These are phyloP conservation scores for Primulina eburnea DNA, from an alignment of 257 asterid genomes.

Conservation along the genomic window DNA sequence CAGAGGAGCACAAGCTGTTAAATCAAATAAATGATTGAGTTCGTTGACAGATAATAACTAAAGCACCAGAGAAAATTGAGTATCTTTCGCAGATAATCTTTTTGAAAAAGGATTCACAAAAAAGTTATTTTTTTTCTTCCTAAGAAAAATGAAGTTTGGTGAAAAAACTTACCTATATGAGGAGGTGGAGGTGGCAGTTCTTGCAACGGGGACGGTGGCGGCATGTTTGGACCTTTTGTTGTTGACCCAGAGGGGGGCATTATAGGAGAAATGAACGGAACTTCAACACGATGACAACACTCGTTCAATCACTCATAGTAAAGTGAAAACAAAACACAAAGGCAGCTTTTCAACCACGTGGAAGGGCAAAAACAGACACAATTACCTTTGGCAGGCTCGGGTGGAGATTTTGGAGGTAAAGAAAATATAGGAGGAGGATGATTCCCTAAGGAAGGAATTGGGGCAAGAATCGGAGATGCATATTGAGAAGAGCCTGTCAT, in stretches of 20 bases:
- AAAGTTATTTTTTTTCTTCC: too few relatives aligned
- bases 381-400: constrained; percentile 41
- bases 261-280: constrained; percentile 52
- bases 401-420: constrained; percentile 39
- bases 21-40: constrained; percentile 16
- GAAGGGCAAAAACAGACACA: constrained; percentile 19
- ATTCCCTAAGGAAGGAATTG: constrained; percentile 30
- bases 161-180: constrained; percentile 49
- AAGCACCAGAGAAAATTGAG: constrained; percentile 12
- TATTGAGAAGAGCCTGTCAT: constrained; percentile 36
- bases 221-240: constrained; percentile 47
- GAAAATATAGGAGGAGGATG: constrained; percentile 41
- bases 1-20: constrained; percentile 66
- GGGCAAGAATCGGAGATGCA: constrained; percentile 34
- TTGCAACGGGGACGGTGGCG: constrained; percentile 45
- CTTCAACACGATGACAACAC: constrained; percentile 40
- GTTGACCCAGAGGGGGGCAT: constrained; percentile 44
- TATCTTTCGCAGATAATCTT: background rate
- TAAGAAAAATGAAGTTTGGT: background rate
- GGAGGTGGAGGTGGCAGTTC: constrained; percentile 93
- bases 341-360: constrained; percentile 7
- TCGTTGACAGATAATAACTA: constrained; percentile 10
- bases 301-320: constrained; percentile 29
- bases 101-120: background rate
- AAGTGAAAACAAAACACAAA: constrained; percentile 20